Conservation (phyloP, 2,329 filamentous ascomycete genomes). For the Diaporthe aspalathi region DNA sequence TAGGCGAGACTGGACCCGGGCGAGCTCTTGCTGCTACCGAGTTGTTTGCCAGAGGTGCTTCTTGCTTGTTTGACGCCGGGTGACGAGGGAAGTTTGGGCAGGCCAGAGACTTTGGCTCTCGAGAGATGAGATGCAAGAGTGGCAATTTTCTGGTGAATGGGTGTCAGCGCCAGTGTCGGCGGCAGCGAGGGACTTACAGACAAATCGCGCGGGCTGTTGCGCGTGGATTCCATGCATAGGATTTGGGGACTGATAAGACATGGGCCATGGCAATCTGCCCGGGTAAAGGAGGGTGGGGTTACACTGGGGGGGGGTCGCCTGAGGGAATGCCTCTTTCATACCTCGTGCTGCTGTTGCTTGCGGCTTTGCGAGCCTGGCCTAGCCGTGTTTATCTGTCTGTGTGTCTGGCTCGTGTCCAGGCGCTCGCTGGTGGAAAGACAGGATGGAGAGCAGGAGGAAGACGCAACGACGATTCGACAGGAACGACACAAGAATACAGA, state of each 20-base stretch:
- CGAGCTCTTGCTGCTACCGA: not conserved
- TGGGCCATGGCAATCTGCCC: constrained; percentile 32
- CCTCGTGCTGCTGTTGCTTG: not conserved
- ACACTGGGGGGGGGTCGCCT: constrained; percentile 1
- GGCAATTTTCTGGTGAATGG: not conserved
- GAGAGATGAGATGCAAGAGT: not conserved
- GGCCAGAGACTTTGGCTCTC: not conserved
- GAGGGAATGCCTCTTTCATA: too few relatives aligned
- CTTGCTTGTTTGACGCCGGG: not conserved
- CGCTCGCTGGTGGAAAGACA: not conserved
- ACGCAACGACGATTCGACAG: not conserved
- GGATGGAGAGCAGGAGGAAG: not conserved
- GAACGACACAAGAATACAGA: not conserved
- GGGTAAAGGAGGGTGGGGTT: constrained; percentile 30
- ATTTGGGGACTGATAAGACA: constrained; percentile 29
- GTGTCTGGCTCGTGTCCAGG: not conserved
- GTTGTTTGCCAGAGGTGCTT: constrained; percentile 13
- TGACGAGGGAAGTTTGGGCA: not conserved
- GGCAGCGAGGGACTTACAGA: not conserved
- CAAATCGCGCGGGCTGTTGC: constrained; percentile 16
- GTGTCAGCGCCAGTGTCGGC: not conserved
- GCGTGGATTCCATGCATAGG: constrained; percentile 1
- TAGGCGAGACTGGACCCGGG: constrained; percentile 21
- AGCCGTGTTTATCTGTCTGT: not conserved
- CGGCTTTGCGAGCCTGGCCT: not conserved